Evolutionary conservation across 2,329 filamentous ascomycete genomes (phyloP).

Genomic region (Neonectria punicea): DNA sequence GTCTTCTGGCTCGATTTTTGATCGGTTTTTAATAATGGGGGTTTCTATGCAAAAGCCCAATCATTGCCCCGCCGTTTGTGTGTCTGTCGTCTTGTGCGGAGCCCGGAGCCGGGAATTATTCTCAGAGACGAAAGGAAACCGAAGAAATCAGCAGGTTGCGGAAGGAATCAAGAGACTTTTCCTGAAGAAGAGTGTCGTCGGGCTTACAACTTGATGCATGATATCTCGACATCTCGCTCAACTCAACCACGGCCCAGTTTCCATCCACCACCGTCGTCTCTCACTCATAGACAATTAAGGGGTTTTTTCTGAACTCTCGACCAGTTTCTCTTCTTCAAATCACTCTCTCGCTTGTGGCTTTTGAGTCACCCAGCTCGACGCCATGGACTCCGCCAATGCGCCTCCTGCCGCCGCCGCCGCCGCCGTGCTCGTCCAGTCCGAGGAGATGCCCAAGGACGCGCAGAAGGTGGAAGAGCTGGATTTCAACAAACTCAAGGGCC

Average conservation of each 20-base stretch:
- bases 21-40: neutral
- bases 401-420: conserved; percentile 74
- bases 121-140: neutral
- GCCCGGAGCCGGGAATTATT: conserved; percentile 33
- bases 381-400: conserved; percentile 51
- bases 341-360: conserved; percentile 8
- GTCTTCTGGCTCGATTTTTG: neutral
- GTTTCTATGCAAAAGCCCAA: conserved; percentile 1
- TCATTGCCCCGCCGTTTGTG: conserved; percentile 7
- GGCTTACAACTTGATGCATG: conserved; percentile 1
- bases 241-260: neutral
- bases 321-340: conserved; percentile 13
- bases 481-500: conserved; percentile 82
- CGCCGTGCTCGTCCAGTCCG: conserved; percentile 87
- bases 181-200: conserved; percentile 8
- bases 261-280: neutral
- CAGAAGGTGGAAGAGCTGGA: conserved; percentile 90
- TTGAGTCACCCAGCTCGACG: conserved; percentile 2
- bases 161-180: neutral
- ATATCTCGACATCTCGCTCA: neutral
- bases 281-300: neutral
- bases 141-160: neutral
- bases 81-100: conserved; percentile 29
- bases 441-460: conserved; percentile 81
- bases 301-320: neutral